phyloP scores from a whole-genome alignment of 2,329 filamentous ascomycete genomes.

The Pseudocercospora macadamiae region DNA sequence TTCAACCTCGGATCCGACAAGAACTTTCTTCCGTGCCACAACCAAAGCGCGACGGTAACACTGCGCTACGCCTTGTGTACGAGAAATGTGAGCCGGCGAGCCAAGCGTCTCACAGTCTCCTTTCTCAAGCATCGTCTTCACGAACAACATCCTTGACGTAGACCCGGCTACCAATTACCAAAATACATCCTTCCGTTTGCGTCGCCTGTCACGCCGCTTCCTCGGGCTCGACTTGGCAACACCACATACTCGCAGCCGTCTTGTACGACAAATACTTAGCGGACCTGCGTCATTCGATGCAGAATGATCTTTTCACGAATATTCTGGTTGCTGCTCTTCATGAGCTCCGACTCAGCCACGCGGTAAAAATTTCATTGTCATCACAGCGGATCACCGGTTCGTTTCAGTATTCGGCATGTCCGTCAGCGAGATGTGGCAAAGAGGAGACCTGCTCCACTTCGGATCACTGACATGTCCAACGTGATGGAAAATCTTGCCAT shows the following conservation, averaged over 20 bases:
- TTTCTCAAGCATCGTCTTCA: slow-evolving; percentile 3
- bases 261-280: not conserved
- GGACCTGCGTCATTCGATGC: not conserved
- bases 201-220: not conserved
- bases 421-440: not conserved
- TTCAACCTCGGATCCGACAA: not conserved
- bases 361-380: not conserved
- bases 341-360: not conserved
- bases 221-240: not conserved
- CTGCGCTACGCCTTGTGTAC: slow-evolving; percentile 2
- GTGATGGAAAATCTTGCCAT: not conserved
- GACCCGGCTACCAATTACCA: not conserved
- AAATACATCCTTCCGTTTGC: slow-evolving; percentile 1
- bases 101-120: not conserved
- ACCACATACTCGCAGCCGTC: not conserved
- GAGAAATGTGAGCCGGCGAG: not conserved
- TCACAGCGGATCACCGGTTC: not conserved
- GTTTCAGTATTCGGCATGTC: not conserved
- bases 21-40: not conserved
- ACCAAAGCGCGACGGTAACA: not conserved
- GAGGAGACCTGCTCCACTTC: not conserved
- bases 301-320: not conserved
- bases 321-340: not conserved
- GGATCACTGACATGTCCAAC: not conserved
- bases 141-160: slow-evolving; percentile 1